These are phyloP conservation scores for Capsicum chinense DNA, from an alignment of 257 asterid genomes.

Conservation along the genomic window DNA sequence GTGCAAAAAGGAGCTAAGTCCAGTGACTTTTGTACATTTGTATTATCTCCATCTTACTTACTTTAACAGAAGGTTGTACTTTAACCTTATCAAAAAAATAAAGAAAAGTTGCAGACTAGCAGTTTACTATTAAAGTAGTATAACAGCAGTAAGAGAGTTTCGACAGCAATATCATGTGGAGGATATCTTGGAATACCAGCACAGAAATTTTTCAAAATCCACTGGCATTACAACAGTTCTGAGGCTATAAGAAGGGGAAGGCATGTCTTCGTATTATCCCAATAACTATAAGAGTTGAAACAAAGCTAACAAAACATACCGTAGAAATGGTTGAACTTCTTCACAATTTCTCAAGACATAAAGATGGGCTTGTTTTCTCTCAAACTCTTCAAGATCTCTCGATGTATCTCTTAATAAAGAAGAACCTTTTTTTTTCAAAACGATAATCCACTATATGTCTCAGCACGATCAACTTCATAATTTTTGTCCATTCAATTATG, in stretches of 20 bases:
- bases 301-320: no score
- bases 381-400: no score
- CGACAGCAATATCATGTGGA: background rate
- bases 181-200: background rate
- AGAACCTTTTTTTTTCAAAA: no score
- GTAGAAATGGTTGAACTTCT: no score
- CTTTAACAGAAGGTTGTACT: background rate
- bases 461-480: no score
- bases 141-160: constrained; percentile 9
- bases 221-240: constrained; percentile 19
- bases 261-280: constrained; percentile 7
- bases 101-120: constrained; percentile 2
- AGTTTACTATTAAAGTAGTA: background rate
- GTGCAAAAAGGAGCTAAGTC: background rate
- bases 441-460: no score
- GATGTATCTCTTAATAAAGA: no score
- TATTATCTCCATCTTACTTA: background rate
- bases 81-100: background rate
- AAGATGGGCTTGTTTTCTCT: no score
- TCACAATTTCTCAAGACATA: no score
- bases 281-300: no score
- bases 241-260: constrained; percentile 22
- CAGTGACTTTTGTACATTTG: background rate
- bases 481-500: no score
- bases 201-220: background rate